Percentiles rank a stretch among this genome's conserved stretches.
Conservation (phyloP, 2,329 filamentous ascomycete genomes). For the Fusarium sp. region DNA sequence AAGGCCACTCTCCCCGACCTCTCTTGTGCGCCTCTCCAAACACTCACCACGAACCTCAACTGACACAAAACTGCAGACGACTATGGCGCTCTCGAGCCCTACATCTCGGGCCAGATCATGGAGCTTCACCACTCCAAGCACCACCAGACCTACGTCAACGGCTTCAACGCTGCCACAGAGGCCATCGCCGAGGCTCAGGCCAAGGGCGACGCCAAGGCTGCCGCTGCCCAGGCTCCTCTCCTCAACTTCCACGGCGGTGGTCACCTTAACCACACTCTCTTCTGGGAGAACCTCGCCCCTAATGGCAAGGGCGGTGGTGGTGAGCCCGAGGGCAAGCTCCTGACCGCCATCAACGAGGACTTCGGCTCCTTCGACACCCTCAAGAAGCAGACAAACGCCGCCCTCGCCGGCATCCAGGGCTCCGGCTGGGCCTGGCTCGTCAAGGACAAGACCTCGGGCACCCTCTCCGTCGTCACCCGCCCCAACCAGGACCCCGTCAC, state of each 20-base stretch:
- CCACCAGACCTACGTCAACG: conserved; percentile 93
- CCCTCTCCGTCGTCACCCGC: conserved; percentile 75
- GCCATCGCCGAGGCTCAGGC: conserved; percentile 74
- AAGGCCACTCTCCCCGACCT: conserved; percentile 96
- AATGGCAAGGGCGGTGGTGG: conserved; percentile 72
- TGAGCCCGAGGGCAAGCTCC: conserved; percentile 71
- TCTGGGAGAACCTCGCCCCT: conserved; percentile 86
- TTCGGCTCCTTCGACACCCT: conserved; percentile 77
- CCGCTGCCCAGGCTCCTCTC: conserved; percentile 62
- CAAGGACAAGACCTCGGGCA: conserved; percentile 73
- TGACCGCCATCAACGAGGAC: conserved; percentile 70
- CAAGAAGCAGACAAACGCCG: conserved; percentile 74
- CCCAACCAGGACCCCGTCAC: conserved; percentile 92
- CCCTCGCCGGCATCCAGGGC: conserved; percentile 82
- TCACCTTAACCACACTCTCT: conserved; percentile 87
- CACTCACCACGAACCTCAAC: background rate
- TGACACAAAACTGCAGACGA: conserved; percentile 73
- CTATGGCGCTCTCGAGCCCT: conserved; percentile 91
- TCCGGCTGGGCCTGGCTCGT: conserved; percentile 94
- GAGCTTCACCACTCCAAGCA: conserved; percentile 95
- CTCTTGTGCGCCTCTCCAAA: conserved; percentile 52
- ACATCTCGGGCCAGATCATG: conserved; percentile 93
- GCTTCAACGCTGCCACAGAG: conserved; percentile 84
- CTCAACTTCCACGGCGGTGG: conserved; percentile 88
- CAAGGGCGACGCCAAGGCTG: conserved; percentile 68